Evolutionary conservation across 176 grass and related monocot species (phyloP), one percentile per base, ranked within the genome.

Genomic region (Aechmea fasciata): DNA sequence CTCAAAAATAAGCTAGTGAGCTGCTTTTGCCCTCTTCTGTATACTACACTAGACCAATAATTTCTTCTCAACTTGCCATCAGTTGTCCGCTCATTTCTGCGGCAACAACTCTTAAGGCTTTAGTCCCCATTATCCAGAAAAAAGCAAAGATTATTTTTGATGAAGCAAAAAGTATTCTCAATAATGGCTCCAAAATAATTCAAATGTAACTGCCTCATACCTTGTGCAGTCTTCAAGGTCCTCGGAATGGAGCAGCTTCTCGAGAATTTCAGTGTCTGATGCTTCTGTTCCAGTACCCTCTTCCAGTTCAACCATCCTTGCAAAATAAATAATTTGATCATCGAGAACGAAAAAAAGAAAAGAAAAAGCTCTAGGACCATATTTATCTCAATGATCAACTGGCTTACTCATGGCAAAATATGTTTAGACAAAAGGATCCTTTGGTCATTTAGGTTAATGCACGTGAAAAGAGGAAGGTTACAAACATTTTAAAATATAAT

Each of bases 241-340:
- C 48, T 0, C 57, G 23, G 53, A 76, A 70, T 84, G 13, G 3
- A 84, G 71, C n/a, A n/a, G n/a, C 28, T 80, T 78, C 61, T 80
- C 66, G 23, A 96, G 86, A 61, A 96, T 71, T 64, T 90, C 65
- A 10, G 11, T 25, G 50, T 96, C 89, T 54, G 73, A 83, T 73
- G 72, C 79, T 82, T 96, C 89, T 33, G 86, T 89, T 85, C 86
- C 89, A 26, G 93, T 76, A 71, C 88, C 81, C 76, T 90, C 93
- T 78, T 85, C 93, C 74, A 96, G 93, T 75, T 91, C 86, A 49
- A 71, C 51, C 83, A 92, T 87, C 70, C 93, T 96, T 78, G 75
- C 18, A 84, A 80, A 76, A 79, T 23, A 63, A 78, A 69, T 23
- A 13, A 63, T 54, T 12, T 17, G 10, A 48, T 49, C 47, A 59